Evolutionary conservation across 345 rosid genomes (phyloP).

Genomic region (Citrus maxima): DNA sequence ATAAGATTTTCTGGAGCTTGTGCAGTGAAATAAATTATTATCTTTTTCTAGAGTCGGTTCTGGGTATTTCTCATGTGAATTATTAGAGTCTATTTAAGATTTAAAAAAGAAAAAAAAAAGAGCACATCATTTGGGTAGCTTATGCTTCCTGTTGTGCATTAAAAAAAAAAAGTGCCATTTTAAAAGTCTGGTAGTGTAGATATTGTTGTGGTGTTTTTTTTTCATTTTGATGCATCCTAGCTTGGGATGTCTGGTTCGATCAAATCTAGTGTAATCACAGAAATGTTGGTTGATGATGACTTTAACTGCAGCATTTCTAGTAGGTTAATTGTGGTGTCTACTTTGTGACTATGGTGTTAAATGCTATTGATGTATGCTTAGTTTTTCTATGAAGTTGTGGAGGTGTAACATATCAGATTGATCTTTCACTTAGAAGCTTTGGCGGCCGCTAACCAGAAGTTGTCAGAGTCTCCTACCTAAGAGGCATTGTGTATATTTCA

Average conservation of each 20-base stretch:
- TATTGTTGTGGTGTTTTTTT: neutral
- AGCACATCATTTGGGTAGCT: neutral
- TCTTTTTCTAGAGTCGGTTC: neutral
- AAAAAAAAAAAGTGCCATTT: neutral
- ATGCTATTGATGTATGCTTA: neutral
- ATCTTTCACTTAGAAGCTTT: neutral
- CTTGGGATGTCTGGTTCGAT: neutral
- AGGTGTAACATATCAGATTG: neutral
- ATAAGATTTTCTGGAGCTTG: neutral
- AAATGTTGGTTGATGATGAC: neutral
- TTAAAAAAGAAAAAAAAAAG: neutral
- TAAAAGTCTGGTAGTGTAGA: neutral
- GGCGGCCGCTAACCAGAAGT: neutral
- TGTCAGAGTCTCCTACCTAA: neutral
- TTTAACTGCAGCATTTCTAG: neutral
- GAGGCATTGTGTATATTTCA: neutral
- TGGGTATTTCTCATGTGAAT: neutral
- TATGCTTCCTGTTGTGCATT: neutral
- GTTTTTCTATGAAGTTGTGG: neutral
- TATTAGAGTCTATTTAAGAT: neutral
- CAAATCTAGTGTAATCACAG: neutral
- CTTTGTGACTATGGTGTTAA: neutral
- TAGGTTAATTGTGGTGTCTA: neutral
- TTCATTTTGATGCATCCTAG: neutral
- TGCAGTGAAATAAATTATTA: neutral